Evolutionary conservation across 495 filamentous ascomycete genomes (phyloP), one percentile per base, ranked within the genome.

Genomic region (Podospora australis): DNA sequence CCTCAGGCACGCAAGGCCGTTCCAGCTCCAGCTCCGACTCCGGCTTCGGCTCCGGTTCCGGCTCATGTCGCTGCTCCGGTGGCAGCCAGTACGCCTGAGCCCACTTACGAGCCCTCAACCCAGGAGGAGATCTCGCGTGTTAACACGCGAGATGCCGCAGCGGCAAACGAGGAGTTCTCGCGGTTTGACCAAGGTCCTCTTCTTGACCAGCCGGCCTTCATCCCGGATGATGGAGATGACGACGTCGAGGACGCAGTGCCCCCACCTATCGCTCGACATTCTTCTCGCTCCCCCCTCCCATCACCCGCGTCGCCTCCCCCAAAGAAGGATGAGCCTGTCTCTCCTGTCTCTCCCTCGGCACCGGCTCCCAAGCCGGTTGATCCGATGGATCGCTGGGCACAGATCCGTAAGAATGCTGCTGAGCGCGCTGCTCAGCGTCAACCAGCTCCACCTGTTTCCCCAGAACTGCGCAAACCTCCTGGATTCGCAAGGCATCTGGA

Each of bases 391-490:
- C 80, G 90, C 29, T 98, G 92, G 92, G 91, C 90, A 3, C 87
- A 94, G 70, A 96, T 97, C 49, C 77, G 89, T 49, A 90, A 88
- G 77, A 96, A 96, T 53, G 92, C 92, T 9, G 88, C 87, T 6
- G 85, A 91, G 59, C 78, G 89, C 10, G 83, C 80, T 21, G 78
- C 80, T 7, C 64, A 65, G 43, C 68, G 77, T 34, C 70, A 74
- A 36, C 73, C 73, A 13, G 83, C n/a, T 25, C 42, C 86, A 56
- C 42, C 53, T 2, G 83, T 88, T 54, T 74, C 80, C 44, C 76
- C 70, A 59, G 65, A 16, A 13, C 25, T 21, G 40, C 22, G 20
- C 4, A 43, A 23, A 43, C 40, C 40, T 43, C 72, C 74, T 38
- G 73, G 64, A 13, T 64, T 74, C 49, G 74, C 71, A 56, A 67